Evolutionary conservation across 352 stramenopile species (phyloP).

Genomic region (Phytophthora pistaciae): DNA sequence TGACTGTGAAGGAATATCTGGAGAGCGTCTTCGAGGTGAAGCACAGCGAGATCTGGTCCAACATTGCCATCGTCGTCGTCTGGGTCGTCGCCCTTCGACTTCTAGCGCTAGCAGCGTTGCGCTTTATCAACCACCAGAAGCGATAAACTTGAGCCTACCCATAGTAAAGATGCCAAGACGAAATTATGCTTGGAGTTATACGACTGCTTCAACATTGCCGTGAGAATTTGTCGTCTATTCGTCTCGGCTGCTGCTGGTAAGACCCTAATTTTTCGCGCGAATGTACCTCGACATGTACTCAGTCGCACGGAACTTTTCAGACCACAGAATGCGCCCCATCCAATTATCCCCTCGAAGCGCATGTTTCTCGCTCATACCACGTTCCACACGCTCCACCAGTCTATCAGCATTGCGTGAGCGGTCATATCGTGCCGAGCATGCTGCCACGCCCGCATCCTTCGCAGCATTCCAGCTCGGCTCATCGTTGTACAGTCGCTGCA

Average conservation of each 20-base stretch:
- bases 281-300: conserved; percentile 91
- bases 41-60: conserved; percentile 30
- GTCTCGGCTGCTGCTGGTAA: neutral
- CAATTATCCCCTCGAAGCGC: conserved; percentile 54
- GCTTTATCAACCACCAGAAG: neutral
- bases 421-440: conserved; percentile 59
- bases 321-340: conserved; percentile 86
- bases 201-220: too few relatives aligned
- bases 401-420: conserved; percentile 49
- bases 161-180: too few relatives aligned
- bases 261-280: conserved; percentile 67
- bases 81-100: conserved; percentile 39
- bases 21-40: conserved; percentile 38
- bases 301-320: conserved; percentile 80
- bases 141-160: neutral
- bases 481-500: conserved; percentile 59
- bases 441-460: conserved; percentile 34
- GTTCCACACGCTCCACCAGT: conserved; percentile 66
- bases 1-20: conserved; percentile 45
- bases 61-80: conserved; percentile 26
- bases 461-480: conserved; percentile 46
- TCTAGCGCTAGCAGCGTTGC: conserved; percentile 18
- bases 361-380: conserved; percentile 41
- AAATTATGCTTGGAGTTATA: too few relatives aligned
- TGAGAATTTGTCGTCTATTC: neutral